Evolutionary conservation across 768 basidiomycete species (phyloP), one percentile per base, ranked within the genome.

Genomic region (Boletus eberwhitei): DNA sequence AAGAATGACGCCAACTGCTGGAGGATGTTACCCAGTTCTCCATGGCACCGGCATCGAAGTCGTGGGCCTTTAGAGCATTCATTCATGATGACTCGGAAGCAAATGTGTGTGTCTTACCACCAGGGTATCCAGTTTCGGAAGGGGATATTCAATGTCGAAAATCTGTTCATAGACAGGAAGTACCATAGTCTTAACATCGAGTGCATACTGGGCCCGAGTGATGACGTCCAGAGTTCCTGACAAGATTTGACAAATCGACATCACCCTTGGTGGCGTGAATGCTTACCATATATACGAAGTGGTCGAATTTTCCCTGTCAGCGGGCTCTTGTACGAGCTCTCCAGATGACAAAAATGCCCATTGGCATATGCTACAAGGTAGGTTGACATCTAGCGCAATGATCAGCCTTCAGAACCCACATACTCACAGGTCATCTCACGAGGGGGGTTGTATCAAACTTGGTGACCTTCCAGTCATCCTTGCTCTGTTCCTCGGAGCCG

Each of bases 41-140:
- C 94, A 95, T 94, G 5, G 88, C 88, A 54, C 86, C 90, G 32
- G 88, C 86, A 65, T 96, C 93, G 61, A 97, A 97, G 67, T 97
- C 94, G 49, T 81, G 82, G 5, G 85, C 93, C 80, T 84, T 68
- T 31, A 49, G 24, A 39, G 36, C 3, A 41, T 53, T 45, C 40
- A 46, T 7, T 29, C 1, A 35, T 40, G 26, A 22, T 24, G 26
- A 17, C 6, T 35, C n/a, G 13, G 38, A 52, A 19, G 39, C 34
- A 31, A 50, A 37, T 17, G 24, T 16, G 13, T 31, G 21, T 19
- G 21, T 71, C 84, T 54, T 67, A 85, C 87, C 53, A 93, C 90
- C 14, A 98, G 78, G 2, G 94, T 95, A 66, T 98, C 96, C 41
- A 98, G 80, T 75, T 98, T 98, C 6, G 93, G 92, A 26, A 98